Evolutionary conservation across 768 basidiomycete species (phyloP).

Genomic region (Tephrocybe sp.): DNA sequence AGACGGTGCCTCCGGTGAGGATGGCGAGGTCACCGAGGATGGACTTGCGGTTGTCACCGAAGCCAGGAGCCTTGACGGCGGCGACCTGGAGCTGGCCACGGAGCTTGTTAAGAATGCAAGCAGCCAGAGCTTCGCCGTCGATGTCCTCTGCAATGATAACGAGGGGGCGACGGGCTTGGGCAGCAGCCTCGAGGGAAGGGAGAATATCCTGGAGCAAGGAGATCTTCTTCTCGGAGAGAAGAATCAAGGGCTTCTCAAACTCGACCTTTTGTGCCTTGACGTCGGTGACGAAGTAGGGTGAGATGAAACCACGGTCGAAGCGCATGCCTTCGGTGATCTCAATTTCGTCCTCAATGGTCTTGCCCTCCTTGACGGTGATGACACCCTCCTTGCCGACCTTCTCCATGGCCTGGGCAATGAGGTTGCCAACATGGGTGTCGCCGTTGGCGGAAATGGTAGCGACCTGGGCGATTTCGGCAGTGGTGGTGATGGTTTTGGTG

Average conservation of each 20-base stretch:
- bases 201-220: constrained; percentile 92
- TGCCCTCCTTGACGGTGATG: constrained; percentile 99
- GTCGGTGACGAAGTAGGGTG: constrained; percentile 97
- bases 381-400: constrained; percentile 99
- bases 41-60: constrained; percentile 98
- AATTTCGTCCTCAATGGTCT: constrained; percentile 97
- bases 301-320: constrained; percentile 98
- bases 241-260: constrained; percentile 93
- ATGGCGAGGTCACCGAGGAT: constrained; percentile 97
- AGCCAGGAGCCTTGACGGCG: constrained; percentile 96
- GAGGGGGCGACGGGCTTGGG: constrained; percentile 81
- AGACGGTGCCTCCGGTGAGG: constrained; percentile 96
- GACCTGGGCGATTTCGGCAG: constrained; percentile 96
- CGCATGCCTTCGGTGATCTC: constrained; percentile 99
- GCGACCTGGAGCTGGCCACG: constrained; percentile 93
- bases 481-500: constrained; percentile 93
- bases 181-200: constrained; percentile 81
- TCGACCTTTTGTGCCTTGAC: constrained; percentile 95
- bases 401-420: constrained; percentile 99
- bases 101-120: constrained; percentile 98
- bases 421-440: constrained; percentile 85
- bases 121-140: constrained; percentile 96
- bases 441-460: constrained; percentile 89
- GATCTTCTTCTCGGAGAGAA: constrained; percentile 98
- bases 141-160: constrained; percentile 97